Evolutionary conservation across 2,329 filamentous ascomycete species (phyloP), one percentile per base, ranked within the genome.

Genomic region (Truncatella angustata): DNA sequence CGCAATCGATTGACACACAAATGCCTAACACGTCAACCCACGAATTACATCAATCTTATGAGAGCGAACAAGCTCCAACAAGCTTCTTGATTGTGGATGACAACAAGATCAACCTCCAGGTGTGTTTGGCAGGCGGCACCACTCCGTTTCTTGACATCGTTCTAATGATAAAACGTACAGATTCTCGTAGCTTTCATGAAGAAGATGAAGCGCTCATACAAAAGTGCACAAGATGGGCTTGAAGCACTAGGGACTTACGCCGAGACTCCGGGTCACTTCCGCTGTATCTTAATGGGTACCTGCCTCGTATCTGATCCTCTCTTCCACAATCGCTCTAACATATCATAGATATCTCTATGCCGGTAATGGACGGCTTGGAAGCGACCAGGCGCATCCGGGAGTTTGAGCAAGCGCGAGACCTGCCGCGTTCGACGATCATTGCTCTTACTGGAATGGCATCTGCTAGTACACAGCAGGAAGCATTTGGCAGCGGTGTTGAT

Each of bases 361-460:
- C 75, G 0, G 62, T 76, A 12, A 68, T 78, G 20, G 70, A 78
- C 54, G 70, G 70, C 0, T 66, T 73, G n/a, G 67, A 65, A 5
- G 66, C 68, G 0, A 76, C 73, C n/a, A 62, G 66, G 4, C 64
- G 64, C 50, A 75, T 77, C 23, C 67, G 74, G 9, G 61, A 66
- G 1, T 64, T 73, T 20, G 74, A 78, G 56, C 65, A 67, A 10
- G 64, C 72, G 2, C 60, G 66, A 28, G 63, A 64, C 0, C 58
- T 73, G 1, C 52, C 60, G 2, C 71, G 71, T 1, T 69, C 71
- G 1, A 69, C 69, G 1, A 69, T 78, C 28, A 73, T 77, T 24
- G 74, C 75, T 1, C 59, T 78, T 6, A 76, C 75, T 0, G 75
- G 75, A 2, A 63, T 76, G 5, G 75, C 73, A 0, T 73, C 71